These are phyloP conservation scores for Talaromyces proteolyticus DNA, from an alignment of 495 filamentous ascomycete genomes.

Conservation along the genomic window DNA sequence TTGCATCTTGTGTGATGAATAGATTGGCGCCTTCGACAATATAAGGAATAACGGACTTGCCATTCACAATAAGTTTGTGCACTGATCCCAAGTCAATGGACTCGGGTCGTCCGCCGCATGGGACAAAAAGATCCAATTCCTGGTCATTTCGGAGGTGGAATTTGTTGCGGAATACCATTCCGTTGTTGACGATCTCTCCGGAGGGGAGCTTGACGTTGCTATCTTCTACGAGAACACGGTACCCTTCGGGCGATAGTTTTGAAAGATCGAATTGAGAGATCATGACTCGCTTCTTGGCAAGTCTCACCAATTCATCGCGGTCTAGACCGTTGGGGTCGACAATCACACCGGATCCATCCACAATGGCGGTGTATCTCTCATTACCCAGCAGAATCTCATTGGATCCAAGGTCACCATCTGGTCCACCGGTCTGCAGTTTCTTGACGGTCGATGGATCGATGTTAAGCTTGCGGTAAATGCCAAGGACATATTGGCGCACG, in stretches of 20 bases:
- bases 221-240: constrained; percentile 90
- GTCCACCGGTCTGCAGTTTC: constrained; percentile 97
- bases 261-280: constrained; percentile 80
- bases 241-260: constrained; percentile 83
- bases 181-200: constrained; percentile 83
- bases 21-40: constrained; percentile 97
- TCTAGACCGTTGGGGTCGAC: constrained; percentile 88
- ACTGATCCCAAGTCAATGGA: constrained; percentile 90
- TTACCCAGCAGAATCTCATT: constrained; percentile 96
- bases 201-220: constrained; percentile 76
- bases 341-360: constrained; percentile 92
- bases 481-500: constrained; percentile 89
- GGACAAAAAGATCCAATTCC: constrained; percentile 84
- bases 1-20: constrained; percentile 98
- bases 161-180: constrained; percentile 92
- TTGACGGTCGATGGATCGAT: constrained; percentile 75
- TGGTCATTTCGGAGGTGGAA: constrained; percentile 80
- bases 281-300: constrained; percentile 85
- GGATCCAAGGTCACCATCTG: constrained; percentile 93
- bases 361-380: constrained; percentile 88
- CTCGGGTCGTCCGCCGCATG: constrained; percentile 94
- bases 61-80: constrained; percentile 73
- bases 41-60: constrained; percentile 81
- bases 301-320: constrained; percentile 71
- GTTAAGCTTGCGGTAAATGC: constrained; percentile 92